Evolutionary conservation across 768 basidiomycete species (phyloP).

Genomic region (Mycena metata): DNA sequence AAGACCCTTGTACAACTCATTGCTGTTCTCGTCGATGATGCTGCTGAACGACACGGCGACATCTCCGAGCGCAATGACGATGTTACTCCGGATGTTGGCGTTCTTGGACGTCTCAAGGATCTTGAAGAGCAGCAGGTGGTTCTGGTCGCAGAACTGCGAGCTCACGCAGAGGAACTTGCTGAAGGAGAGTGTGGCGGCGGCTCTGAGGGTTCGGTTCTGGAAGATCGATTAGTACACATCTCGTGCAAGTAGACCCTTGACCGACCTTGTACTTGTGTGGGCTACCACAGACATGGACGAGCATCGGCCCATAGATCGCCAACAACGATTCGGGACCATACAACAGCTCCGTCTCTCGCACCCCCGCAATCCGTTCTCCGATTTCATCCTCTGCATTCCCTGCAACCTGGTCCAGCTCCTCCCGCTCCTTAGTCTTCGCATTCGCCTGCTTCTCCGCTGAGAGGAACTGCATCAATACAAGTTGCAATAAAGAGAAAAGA

Average conservation of each 20-base stretch:
- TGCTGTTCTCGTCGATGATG: constrained; percentile 97
- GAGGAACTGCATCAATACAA: constrained; percentile 1
- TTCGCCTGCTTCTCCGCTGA: constrained; percentile 73
- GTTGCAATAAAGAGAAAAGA: constrained; percentile 11
- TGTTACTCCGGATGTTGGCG: constrained; percentile 92
- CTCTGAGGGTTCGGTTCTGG: constrained; percentile 88
- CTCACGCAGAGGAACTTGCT: constrained; percentile 98
- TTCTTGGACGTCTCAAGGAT: constrained; percentile 94
- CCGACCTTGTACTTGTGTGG: constrained; percentile 92
- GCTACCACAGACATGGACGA: constrained; percentile 91
- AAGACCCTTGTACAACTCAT: constrained; percentile 94
- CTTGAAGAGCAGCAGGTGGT: constrained; percentile 92
- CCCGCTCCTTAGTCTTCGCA: constrained; percentile 71
- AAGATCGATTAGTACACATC: constrained; percentile 13
- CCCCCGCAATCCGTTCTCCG: constrained; percentile 87
- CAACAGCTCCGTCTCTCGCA: constrained; percentile 90
- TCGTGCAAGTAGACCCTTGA: background rate
- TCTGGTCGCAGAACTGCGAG: constrained; percentile 91
- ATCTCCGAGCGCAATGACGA: constrained; percentile 97
- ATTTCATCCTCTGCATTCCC: constrained; percentile 99
- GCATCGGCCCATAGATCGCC: constrained; percentile 88
- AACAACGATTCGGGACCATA: constrained; percentile 87
- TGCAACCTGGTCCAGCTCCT: constrained; percentile 97
- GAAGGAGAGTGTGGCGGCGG: constrained; percentile 88
- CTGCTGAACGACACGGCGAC: constrained; percentile 98